Base-by-base conservation (phyloP, 306 rosid genomes). In the Fagus crenata region DNA sequence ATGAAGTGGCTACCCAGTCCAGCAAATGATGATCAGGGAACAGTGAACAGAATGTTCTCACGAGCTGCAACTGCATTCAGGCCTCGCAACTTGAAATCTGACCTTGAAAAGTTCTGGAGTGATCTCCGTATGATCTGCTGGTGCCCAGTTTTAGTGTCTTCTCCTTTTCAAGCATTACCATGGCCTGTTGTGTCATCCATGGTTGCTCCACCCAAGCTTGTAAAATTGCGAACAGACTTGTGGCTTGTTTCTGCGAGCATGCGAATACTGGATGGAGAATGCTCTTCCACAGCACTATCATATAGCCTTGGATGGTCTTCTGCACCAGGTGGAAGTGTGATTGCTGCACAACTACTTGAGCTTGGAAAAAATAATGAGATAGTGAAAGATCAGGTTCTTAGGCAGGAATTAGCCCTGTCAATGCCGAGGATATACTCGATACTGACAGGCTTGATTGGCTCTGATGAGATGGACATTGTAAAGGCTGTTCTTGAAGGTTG, bases 161-260 rank as follows among this genome's bases (percentile, higher is more conserved):
- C 91, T 73, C 98, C 98, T 43, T 92, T 94, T 83, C 82, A 80
- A 76, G 84, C 89, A 31, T 76, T 94, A 81, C 98, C 98, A 15
- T 94, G 98, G 98, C 98, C 97, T 53, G 88, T 84, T 61, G 95
- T 86, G 65, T 86, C 95, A 77, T 89, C 97, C 77, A 79, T 83
- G 86, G 98, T 94, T 81, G 98, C 97, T 83, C 98, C 98, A 75
- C 98, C 98, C 56, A 94, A 92, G 88, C 85, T 92, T 86, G 96
- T 92, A 53, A 84, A 97, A 79, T 88, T 90, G 81, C 81, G 74
- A 2, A 82, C 81, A 59, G 98, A 94, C 81, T 75, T 94, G 85
- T 94, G 98, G 98, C 91, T 90, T 78, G 96, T 90, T 85, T 94
- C 98, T 39, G 98, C 97, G 43, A 90, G 98, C 91, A 89, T 92